Evolutionary conservation across 345 rosid genomes (phyloP), one percentile per base, ranked within the genome.

Genomic region (Mallotus nudiflorus): DNA sequence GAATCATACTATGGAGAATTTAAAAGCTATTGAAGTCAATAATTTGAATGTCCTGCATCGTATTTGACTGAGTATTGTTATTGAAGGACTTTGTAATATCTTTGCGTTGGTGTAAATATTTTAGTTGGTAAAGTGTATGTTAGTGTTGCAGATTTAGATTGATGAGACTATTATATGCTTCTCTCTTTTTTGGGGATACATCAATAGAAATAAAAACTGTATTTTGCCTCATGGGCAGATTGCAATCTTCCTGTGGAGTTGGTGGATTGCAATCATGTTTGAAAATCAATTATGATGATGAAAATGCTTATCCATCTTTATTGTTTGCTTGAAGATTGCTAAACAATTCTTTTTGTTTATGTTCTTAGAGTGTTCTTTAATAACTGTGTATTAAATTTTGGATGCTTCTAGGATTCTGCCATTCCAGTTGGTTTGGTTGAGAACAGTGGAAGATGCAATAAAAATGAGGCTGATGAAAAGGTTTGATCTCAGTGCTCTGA

Each of bases 401-500:
- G 52, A 28, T 78, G 76, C 46, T 52, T 84, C 76, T 66, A 91
- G 97, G 78, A 81, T 29, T 78, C 69, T 71, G 69, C 78, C 51
- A 73, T 88, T 66, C 81, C 80, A 27, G 92, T 83, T 64, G 84
- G 84, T 37, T 84, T 87, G 84, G 90, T 87, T 37, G 97, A 91
- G 83, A 91, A 91, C 77, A 91, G 94, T 49, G 90, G 94, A 68
- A 85, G 92, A 84, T 91, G 97, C 89, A 91, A 73, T 71, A 91
- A 88, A 85, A 91, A 91, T 48, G 97, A 84, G 42, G 72, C 35
- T 29, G 90, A 87, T 37, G 94, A 91, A 79, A 91, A 91, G 94
- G 97, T 88, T 69, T 67, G 51, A 24, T 64, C 45, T 27, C 59
- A 68, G 10, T 49, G 44, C 66, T 46, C 69, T 50, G 55, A 27